Percentiles rank a stretch among this genome's conserved stretches.
Conservation (phyloP, 2,329 filamentous ascomycete genomes). For the Pestalotiopsis fici region DNA sequence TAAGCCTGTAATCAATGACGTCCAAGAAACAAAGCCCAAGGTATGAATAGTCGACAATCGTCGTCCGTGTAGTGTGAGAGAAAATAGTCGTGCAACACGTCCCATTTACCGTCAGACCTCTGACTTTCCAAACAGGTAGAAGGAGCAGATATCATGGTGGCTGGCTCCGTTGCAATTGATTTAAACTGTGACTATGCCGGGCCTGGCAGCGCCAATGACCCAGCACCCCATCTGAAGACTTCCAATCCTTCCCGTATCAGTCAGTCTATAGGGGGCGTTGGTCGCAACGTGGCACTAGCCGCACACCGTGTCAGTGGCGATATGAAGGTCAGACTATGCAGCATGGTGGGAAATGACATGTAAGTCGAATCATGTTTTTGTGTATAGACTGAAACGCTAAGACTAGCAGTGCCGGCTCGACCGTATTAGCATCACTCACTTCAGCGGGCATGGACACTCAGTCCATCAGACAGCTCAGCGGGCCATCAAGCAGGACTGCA, state of each 20-base stretch:
- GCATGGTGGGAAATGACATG: conserved; percentile 78
- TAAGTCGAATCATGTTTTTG: conserved; percentile 34
- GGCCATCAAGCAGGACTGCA: conserved; percentile 67
- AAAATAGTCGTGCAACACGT: neutral
- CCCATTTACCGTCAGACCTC: neutral
- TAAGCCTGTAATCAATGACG: neutral
- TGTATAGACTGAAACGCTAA: conserved; percentile 9
- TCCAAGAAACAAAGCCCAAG: neutral
- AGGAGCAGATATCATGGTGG: conserved; percentile 73
- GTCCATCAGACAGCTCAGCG: conserved; percentile 60
- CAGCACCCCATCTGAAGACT: conserved; percentile 64
- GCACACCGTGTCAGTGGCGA: conserved; percentile 67
- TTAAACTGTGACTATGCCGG: conserved; percentile 75
- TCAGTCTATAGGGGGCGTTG: conserved; percentile 88
- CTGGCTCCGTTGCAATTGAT: conserved; percentile 88
- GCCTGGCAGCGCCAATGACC: conserved; percentile 23
- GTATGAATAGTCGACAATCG: neutral
- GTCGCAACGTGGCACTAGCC: conserved; percentile 86
- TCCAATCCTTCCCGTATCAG: conserved; percentile 83
- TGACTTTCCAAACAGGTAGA: neutral
- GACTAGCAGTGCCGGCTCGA: conserved; percentile 65
- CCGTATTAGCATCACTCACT: conserved; percentile 67
- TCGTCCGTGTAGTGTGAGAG: neutral
- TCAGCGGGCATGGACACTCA: conserved; percentile 64
- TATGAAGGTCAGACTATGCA: conserved; percentile 71